Evolutionary conservation across 495 filamentous ascomycete genomes (phyloP).

Genomic region (Aspergillus nidulans): DNA sequence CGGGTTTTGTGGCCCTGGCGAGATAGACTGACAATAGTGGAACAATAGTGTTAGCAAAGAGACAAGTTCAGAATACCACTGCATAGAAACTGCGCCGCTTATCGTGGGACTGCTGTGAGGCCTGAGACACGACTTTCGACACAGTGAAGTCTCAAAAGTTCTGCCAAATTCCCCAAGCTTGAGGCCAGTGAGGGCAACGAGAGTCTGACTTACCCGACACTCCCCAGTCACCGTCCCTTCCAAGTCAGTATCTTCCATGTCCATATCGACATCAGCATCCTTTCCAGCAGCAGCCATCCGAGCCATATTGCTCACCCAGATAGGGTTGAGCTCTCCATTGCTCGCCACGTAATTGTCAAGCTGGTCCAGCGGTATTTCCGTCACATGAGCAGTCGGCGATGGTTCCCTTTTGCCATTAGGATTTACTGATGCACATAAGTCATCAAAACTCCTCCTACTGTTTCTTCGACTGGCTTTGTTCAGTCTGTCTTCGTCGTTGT

Average conservation of each 20-base stretch:
- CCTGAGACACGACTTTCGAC: no score
- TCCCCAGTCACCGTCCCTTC: slow-evolving; percentile 10
- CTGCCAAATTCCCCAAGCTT: no score
- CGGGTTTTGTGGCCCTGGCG: not conserved
- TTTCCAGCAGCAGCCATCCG: slow-evolving; percentile 16
- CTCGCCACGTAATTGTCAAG: slow-evolving; percentile 29
- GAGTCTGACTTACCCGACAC: slow-evolving; percentile 8
- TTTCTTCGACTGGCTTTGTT: not conserved
- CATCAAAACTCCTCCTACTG: not conserved
- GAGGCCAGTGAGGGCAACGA: no score
- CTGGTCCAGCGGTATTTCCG: slow-evolving; percentile 14
- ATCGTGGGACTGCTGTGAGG: no score
- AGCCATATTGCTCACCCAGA: slow-evolving; percentile 35
- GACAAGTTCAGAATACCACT: no score
- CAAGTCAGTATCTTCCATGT: slow-evolving; percentile 24
- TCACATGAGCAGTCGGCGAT: not conserved
- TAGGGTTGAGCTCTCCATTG: slow-evolving; percentile 33
- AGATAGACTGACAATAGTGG: not conserved
- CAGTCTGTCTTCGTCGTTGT: not conserved
- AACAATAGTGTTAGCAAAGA: not conserved
- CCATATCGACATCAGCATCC: slow-evolving; percentile 1
- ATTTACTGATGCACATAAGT: not conserved
- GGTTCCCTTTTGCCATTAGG: not conserved
- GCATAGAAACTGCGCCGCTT: no score
- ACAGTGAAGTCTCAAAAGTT: no score